Conservation (phyloP, 1,139 yeast species). For the Taiozyma sp. region DNA sequence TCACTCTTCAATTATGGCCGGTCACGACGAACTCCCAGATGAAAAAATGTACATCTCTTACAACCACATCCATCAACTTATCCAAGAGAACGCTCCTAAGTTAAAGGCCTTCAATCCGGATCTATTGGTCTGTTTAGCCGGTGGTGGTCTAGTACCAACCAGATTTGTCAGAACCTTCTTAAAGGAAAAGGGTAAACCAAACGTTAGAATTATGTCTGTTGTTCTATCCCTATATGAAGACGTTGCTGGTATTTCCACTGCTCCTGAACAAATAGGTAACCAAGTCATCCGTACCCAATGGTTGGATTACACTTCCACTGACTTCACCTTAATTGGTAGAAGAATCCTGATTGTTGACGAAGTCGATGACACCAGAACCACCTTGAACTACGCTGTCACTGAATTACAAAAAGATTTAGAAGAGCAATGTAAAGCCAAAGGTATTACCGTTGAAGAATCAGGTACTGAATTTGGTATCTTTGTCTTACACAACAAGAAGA, state of each 20-base stretch:
- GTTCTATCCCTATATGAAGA: slow-evolving; percentile 89
- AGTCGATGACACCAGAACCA: slow-evolving; percentile 94
- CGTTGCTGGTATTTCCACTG: slow-evolving; percentile 52
- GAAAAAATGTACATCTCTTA: slow-evolving; percentile 77
- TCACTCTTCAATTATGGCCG: slow-evolving; percentile 13
- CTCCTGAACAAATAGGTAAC: slow-evolving; percentile 65
- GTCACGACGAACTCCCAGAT: slow-evolving; percentile 17
- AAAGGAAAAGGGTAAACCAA: slow-evolving; percentile 80
- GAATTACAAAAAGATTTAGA: slow-evolving; percentile 83
- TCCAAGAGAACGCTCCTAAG: slow-evolving; percentile 75
- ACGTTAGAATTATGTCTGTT: slow-evolving; percentile 90
- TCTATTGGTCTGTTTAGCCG: slow-evolving; percentile 83
- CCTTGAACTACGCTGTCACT: slow-evolving; percentile 83
- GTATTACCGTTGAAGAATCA: slow-evolving; percentile 34
- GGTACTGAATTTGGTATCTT: slow-evolving; percentile 75
- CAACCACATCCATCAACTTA: slow-evolving; percentile 88
- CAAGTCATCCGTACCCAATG: slow-evolving; percentile 93
- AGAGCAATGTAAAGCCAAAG: slow-evolving; percentile 43
- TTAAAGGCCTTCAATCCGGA: slow-evolving; percentile 70
- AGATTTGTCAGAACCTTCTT: slow-evolving; percentile 88
- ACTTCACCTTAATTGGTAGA: slow-evolving; percentile 69
- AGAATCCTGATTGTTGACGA: slow-evolving; percentile 84
- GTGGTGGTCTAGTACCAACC: slow-evolving; percentile 97
- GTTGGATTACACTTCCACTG: slow-evolving; percentile 69
- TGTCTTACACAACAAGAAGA: slow-evolving; percentile 89